phyloP scores from a whole-genome alignment of 768 basidiomycete species.

The Hydnomerulius pinastri region DNA sequence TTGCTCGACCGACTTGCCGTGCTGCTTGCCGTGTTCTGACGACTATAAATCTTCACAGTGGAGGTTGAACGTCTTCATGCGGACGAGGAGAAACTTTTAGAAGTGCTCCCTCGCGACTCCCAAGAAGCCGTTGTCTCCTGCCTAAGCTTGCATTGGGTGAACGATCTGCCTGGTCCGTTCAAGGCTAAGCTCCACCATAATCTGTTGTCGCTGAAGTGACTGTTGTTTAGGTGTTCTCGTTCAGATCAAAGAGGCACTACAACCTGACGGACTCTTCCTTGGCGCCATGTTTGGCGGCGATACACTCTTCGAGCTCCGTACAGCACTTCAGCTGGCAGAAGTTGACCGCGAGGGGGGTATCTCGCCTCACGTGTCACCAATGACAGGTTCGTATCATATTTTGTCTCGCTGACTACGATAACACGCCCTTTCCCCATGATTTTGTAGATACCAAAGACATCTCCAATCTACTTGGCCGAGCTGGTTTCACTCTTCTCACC shows the following conservation, averaged over 20 bases:
- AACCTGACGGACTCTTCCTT: conserved; percentile 92
- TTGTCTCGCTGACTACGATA: neutral
- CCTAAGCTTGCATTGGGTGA: conserved; percentile 94
- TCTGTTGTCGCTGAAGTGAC: conserved; percentile 1
- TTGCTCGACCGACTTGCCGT: conserved; percentile 29
- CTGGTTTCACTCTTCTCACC: conserved; percentile 91
- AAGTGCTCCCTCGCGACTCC: conserved; percentile 64
- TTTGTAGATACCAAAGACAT: conserved; percentile 84
- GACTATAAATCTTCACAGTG: conserved; percentile 47
- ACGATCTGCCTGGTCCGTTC: conserved; percentile 85
- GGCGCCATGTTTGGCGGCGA: conserved; percentile 96
- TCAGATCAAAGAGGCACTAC: conserved; percentile 82
- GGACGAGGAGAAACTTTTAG: conserved; percentile 82
- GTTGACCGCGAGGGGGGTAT: conserved; percentile 93
- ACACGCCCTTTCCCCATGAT: conserved; percentile 5
- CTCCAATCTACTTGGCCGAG: conserved; percentile 88
- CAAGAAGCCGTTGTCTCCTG: conserved; percentile 94
- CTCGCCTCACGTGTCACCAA: conserved; percentile 94
- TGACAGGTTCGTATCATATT: conserved; percentile 83
- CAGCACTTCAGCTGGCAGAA: conserved; percentile 92
- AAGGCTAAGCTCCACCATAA: neutral
- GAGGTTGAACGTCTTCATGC: conserved; percentile 73
- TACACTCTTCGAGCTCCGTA: conserved; percentile 93
- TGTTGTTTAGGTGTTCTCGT: conserved; percentile 65
- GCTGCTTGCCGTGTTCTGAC: neutral